Base-by-base conservation (phyloP, 176 grass and related monocot genomes). In the Oropetium thomaeum region DNA sequence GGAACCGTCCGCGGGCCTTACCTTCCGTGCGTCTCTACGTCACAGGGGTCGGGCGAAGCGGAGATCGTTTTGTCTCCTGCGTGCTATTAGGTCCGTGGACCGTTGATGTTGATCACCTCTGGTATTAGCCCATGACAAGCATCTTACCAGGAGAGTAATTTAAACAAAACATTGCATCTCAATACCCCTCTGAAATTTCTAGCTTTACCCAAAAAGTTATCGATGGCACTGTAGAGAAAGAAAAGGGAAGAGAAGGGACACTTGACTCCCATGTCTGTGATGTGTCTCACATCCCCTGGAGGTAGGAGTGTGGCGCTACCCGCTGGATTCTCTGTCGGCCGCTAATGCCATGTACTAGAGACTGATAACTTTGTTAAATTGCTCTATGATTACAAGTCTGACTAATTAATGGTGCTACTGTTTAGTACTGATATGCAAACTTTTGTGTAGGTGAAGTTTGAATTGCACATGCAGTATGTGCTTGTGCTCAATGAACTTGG, bases 321-420 rank as follows among this genome's bases (percentile, higher is more conserved):
- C 8, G 27, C 12, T 59, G 26, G 86, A 88, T 88, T 88, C 81
- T 69, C 25, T 84, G 86, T 88, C 86, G 81, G 86, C 86, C 86
- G 75, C 55, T 88, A 79, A 79, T 57, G 59, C 65, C 41, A 63
- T 28, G 79, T 77, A 87, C 67, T 26, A 59, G 26, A 58, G 11
- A 19, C 51, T 55, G 75, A 84, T 80, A 88, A 58, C 55, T 79
- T 88, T 69, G 54, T 88, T 88, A 83, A 58, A 75, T 74, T 68
- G 30, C 62, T 53, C 60, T 52, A 73, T 73, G 73, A 78, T 82
- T 72, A 40, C 85, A 67, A 61, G 51, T 81, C 78, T 65, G 76
- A 76, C 66, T 82, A 75, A 5, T n/a, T n/a, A n/a, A n/a, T n/a
- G 45, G 15, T 75, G 59, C 51, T 47, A 77, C 65, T 65, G 30